phyloP scores from a whole-genome alignment of 2,329 filamentous ascomycete genomes.

The Sphaerostilbella broomeana region DNA sequence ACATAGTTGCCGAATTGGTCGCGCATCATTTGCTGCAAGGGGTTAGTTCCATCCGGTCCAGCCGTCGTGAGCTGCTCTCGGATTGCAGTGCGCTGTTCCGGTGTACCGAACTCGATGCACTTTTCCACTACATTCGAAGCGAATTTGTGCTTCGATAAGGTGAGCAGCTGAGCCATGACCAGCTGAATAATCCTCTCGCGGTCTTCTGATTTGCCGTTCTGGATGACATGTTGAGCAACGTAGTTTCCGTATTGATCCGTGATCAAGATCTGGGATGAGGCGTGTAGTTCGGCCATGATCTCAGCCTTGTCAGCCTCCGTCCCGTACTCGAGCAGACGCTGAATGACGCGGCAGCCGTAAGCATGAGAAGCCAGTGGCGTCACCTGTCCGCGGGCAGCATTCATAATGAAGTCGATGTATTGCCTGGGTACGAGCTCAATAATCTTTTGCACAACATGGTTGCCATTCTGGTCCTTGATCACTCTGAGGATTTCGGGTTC shows the following conservation, averaged over 20 bases:
- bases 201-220: conserved; percentile 68
- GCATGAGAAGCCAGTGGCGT: conserved; percentile 67
- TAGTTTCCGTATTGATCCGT: conserved; percentile 93
- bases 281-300: conserved; percentile 74
- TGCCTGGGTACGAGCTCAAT: conserved; percentile 73
- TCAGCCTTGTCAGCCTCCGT: conserved; percentile 61
- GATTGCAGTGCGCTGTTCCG: conserved; percentile 63
- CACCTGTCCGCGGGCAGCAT: conserved; percentile 70
- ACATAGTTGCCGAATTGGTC: conserved; percentile 96
- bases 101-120: conserved; percentile 67
- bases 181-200: conserved; percentile 64
- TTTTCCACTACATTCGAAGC: conserved; percentile 97
- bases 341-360: conserved; percentile 89
- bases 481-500: conserved; percentile 68
- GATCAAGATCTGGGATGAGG: conserved; percentile 64
- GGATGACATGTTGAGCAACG: conserved; percentile 86
- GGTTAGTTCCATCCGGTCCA: conserved; percentile 58
- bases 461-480: conserved; percentile 83
- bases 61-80: conserved; percentile 54
- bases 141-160: conserved; percentile 88
- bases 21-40: conserved; percentile 72
- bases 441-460: conserved; percentile 93
- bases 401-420: conserved; percentile 79
- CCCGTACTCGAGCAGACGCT: conserved; percentile 82
- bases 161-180: conserved; percentile 64